Evolutionary conservation across 2,329 filamentous ascomycete species (phyloP), one percentile per base, ranked within the genome.

Genomic region (Incumbomyces delicatus): DNA sequence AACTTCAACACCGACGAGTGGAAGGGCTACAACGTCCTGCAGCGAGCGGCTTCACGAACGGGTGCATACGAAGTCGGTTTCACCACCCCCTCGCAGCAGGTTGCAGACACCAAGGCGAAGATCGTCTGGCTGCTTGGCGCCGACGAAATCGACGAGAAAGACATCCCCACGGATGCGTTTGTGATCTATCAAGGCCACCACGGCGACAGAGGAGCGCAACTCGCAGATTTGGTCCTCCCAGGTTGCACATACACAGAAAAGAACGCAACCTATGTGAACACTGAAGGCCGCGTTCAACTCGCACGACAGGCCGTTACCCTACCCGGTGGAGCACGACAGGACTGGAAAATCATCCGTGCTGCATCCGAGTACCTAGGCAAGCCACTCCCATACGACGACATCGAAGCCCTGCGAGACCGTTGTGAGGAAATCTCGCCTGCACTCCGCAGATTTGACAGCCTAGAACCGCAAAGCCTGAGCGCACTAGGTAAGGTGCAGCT

Each of bases 341-440:
- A 98, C 71, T 98, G 92, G 92, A 98, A 96, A 80, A 96, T 98
- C 61, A 81, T 98, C 58, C 87, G 92, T 54, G 92, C 92, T 14
- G 81, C 78, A 47, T 92, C 85, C 61, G 92, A 96, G 69, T 95
- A 94, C 71, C 76, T 98, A 13, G 87, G 85, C 50, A 80, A 75
- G 22, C 83, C 89, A 55, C 78, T 98, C 44, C 86, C 88, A 17
- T 98, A 96, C 62, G 90, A 98, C 59, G 88, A 96, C 62, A 78
- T 98, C 42, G 85, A 92, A 55, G 77, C 81, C 60, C 77, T 98
- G 44, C 80, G 92, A 48, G 88, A 95, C 66, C 85, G 92, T 59
- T 94, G 96, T 87, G 81, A 83, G 53, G 87, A 96, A 71, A 90
- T 98, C 64, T 92, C 86, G 60, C 92, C 92, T 51, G 83, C 87